Percentiles rank a stretch among this genome's conserved stretches.
phyloP scores from a whole-genome alignment of 345 rosid genomes.

The Gossypium australe region DNA sequence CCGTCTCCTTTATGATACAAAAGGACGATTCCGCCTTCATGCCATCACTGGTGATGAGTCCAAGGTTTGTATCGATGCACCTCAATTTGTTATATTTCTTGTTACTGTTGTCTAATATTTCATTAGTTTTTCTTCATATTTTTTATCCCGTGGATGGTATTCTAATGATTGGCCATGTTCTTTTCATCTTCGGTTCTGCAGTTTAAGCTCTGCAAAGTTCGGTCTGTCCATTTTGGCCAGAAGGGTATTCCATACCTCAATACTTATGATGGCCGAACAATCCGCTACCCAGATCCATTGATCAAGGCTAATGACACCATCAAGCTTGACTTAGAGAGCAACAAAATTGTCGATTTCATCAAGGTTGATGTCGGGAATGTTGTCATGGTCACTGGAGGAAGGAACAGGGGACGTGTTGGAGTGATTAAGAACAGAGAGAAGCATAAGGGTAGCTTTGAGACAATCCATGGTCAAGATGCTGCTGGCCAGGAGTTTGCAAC shows the following conservation, averaged over 20 bases:
- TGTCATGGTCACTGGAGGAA: conserved; percentile 64
- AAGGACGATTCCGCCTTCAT: conserved; percentile 54
- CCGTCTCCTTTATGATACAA: conserved; percentile 55
- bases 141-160: too few species aligned
- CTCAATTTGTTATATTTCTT: neutral
- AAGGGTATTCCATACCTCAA: conserved; percentile 54
- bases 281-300: conserved; percentile 60
- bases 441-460: conserved; percentile 40
- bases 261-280: conserved; percentile 61
- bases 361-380: conserved; percentile 55
- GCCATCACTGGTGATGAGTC: conserved; percentile 52
- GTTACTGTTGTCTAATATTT: neutral
- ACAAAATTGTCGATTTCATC: conserved; percentile 46
- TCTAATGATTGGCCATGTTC: neutral
- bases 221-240: conserved; percentile 44
- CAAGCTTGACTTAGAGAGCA: conserved; percentile 42
- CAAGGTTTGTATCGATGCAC: conserved; percentile 24
- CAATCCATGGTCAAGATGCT: conserved; percentile 32
- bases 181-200: conserved; percentile 2
- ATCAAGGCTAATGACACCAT: conserved; percentile 58
- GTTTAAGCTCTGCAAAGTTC: conserved; percentile 51
- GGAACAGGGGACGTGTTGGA: conserved; percentile 50
- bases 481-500: conserved; percentile 39
- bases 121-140: too few species aligned
- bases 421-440: conserved; percentile 36